Percentiles rank a stretch among this genome's conserved stretches.
Conservation (phyloP, 495 filamentous ascomycete genomes). For the Podospora fimiseda region DNA sequence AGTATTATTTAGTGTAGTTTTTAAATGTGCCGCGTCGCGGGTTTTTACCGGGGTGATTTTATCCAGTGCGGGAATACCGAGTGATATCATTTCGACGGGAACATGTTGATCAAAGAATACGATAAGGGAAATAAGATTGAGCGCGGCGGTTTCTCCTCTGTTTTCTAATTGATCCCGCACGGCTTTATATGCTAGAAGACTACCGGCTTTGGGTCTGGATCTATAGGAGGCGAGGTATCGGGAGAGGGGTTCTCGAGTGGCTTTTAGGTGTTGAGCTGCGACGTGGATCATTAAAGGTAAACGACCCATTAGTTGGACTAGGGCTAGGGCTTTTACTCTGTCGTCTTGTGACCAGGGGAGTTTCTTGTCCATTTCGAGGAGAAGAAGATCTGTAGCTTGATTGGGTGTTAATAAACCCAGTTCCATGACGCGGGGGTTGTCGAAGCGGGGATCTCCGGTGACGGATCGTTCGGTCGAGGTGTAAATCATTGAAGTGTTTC, state of each 20-base stretch:
- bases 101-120: constrained; percentile 69
- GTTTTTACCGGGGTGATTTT: constrained; percentile 51
- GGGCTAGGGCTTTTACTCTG: constrained; percentile 51
- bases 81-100: constrained; percentile 64
- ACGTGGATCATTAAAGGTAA: constrained; percentile 75
- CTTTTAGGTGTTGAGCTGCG: constrained; percentile 66
- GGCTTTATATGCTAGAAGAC: constrained; percentile 57
- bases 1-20: constrained; percentile 54
- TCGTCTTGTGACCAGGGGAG: constrained; percentile 56
- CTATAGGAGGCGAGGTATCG: constrained; percentile 65
- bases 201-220: constrained; percentile 59
- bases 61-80: constrained; percentile 56
- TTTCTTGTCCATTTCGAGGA: constrained; percentile 49
- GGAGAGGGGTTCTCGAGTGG: constrained; percentile 62
- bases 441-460: constrained; percentile 60
- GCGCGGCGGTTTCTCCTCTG: constrained; percentile 52
- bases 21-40: constrained; percentile 40
- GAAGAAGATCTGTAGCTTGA: constrained; percentile 43
- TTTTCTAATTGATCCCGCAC: constrained; percentile 65
- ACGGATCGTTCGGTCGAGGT: constrained; percentile 65
- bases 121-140: constrained; percentile 68
- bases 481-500: constrained; percentile 66
- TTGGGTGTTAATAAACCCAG: constrained; percentile 49
- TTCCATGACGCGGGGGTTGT: constrained; percentile 67
- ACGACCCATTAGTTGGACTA: constrained; percentile 64